Evolutionary conservation across 1,284 basidiomycete species (phyloP), one percentile per base, ranked within the genome.

Genomic region (Trametes versicolor): DNA sequence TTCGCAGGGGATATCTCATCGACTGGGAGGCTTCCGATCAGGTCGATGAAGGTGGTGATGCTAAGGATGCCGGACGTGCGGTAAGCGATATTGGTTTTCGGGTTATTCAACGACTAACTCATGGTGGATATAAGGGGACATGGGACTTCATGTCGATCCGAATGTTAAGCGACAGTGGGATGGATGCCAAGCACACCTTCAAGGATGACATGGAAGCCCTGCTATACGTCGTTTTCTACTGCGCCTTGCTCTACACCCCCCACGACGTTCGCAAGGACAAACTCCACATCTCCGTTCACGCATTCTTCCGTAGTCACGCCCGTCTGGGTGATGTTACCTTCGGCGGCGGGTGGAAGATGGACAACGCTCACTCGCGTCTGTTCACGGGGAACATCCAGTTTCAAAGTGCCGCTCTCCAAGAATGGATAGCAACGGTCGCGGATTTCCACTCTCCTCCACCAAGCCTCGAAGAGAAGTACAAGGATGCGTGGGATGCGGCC

Each of bases 201-300:
- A 25, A 57, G 23, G 65, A 66, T 41, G 65, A 66, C 27, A 57
- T 66, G 57, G 65, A 66, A 39, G 49, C 61, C 9, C 25, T 65
- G 23, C 37, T 62, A 36, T 65, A 62, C n/a, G 60, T 65, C 19
- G 64, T 62, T 32, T 41, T 65, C 1, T 65, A 65, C 17, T 62
- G 64, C 56, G 56, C 23, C 1, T n/a, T 59, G 15, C 34, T 53
- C 21, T 60, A 54, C 8, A 34, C 60, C 8, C 37, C 58, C 0
- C 54, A 60, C 49, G 36, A 60, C 23, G 5, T 29, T 2, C 29
- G 23, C 10, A 37, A 23, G 25, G 2, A 27, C 21, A 13, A 23
- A n/a, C 27, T 58, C n/a, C 41, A 34, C 4, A 27, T 2, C 34
- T 25, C 32, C 32, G 12, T 48, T 5, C 43, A 39, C 6, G 17